These are phyloP conservation scores for Hemileia vastatrix DNA, from an alignment of 1,284 basidiomycete species.

Conservation along the genomic window DNA sequence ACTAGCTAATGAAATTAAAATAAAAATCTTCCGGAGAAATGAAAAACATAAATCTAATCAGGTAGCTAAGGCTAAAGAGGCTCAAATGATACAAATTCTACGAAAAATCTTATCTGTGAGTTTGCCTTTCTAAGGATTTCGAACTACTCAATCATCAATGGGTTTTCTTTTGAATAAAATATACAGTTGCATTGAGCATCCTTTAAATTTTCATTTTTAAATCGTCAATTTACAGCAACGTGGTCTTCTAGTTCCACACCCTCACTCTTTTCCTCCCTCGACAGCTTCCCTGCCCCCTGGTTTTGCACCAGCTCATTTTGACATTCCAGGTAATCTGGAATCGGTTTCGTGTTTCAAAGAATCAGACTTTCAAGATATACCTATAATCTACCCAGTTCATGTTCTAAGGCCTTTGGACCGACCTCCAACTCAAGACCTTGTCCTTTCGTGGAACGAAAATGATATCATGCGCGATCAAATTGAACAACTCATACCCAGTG, in stretches of 20 bases:
- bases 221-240: constrained; percentile 3
- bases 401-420: constrained; percentile 10
- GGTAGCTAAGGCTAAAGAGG: not conserved
- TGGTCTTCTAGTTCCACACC: constrained; percentile 5
- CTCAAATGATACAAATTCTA: not conserved
- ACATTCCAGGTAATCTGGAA: not conserved
- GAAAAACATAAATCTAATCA: not conserved
- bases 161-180: too few species aligned
- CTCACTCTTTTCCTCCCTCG: constrained; percentile 7
- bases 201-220: not conserved
- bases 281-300: constrained; percentile 4
- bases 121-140: not conserved
- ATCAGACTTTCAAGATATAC: not conserved
- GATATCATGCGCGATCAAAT: constrained; percentile 10
- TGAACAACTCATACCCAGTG: constrained; percentile 1
- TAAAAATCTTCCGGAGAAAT: not conserved
- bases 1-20: constrained; percentile 6
- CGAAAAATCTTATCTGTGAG: not conserved
- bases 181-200: not conserved
- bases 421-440: constrained; percentile 11
- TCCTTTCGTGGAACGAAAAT: constrained; percentile 16
- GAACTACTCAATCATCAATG: too few species aligned
- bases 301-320: constrained; percentile 15
- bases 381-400: constrained; percentile 14
- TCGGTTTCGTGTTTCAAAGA: not conserved